phyloP scores from a whole-genome alignment of 306 rosid genomes.

The Bauhinia variegata region DNA sequence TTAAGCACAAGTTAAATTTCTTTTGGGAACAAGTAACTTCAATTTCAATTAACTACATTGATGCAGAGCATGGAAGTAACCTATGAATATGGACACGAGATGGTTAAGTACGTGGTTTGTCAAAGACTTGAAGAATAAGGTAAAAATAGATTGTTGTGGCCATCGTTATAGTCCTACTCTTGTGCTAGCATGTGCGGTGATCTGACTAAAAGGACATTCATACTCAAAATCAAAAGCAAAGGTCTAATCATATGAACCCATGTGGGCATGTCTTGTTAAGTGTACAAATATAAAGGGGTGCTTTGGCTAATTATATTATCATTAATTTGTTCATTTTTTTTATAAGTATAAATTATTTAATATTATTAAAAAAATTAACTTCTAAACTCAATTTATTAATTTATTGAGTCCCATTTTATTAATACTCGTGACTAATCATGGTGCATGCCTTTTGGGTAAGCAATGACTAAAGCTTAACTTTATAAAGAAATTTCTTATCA shows the following conservation, averaged over 20 bases:
- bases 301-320: no score
- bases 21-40: no score
- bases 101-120: no score
- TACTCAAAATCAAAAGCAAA: slow-evolving; percentile 29
- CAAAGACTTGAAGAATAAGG: slow-evolving; percentile 9
- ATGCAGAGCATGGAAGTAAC: no score
- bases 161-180: neutral
- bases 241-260: slow-evolving; percentile 33
- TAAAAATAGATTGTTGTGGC: neutral
- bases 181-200: neutral
- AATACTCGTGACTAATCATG: slow-evolving; percentile 26
- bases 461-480: slow-evolving; percentile 13
- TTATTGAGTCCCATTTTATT: no score
- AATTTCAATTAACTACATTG: no score
- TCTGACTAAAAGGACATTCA: slow-evolving; percentile 24
- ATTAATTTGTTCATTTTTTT: neutral
- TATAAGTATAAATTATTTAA: no score
- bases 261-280: slow-evolving; percentile 38
- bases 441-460: slow-evolving; percentile 27
- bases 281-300: slow-evolving; percentile 21
- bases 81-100: no score
- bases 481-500: neutral
- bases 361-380: slow-evolving; percentile 4
- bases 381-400: no score
- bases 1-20: no score